Conservation (phyloP, 352 stramenopile genomes). For the Globisporangium yorkense region DNA sequence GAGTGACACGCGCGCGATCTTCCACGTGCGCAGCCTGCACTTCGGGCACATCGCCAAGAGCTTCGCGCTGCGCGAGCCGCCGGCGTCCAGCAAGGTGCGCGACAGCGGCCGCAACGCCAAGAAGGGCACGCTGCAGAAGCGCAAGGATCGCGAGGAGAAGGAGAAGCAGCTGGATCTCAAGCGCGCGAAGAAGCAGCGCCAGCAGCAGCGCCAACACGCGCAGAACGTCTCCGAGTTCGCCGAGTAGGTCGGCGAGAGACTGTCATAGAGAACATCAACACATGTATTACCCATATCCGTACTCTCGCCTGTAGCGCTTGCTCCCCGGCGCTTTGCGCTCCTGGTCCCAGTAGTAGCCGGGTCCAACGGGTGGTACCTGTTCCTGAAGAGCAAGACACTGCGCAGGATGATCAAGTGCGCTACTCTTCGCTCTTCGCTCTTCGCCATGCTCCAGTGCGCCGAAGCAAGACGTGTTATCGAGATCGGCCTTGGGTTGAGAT, state of each 20-base stretch:
- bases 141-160: conserved; percentile 77
- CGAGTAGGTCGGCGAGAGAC: conserved; percentile 20
- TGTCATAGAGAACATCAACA: background rate
- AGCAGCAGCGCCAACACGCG: conserved; percentile 58
- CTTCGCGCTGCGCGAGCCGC: conserved; percentile 86
- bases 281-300: background rate
- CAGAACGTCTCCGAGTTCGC: conserved; percentile 79
- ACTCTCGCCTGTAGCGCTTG: too few species aligned
- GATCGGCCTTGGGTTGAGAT: too few species aligned
- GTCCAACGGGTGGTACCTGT: too few species aligned
- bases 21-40: conserved; percentile 91
- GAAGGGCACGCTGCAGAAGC: conserved; percentile 77
- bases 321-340: too few species aligned
- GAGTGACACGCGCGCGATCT: conserved; percentile 88
- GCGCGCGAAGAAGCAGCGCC: conserved; percentile 53
- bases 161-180: conserved; percentile 40
- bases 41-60: conserved; percentile 93
- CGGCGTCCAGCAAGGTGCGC: conserved; percentile 73
- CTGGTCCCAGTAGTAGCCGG: too few species aligned
- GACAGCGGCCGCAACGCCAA: conserved; percentile 71
- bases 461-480: too few species aligned
- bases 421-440: too few species aligned
- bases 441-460: too few species aligned
- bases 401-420: too few species aligned
- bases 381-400: too few species aligned